Base-by-base conservation (phyloP, 257 asterid genomes). In the Ophiorrhiza pumila region DNA sequence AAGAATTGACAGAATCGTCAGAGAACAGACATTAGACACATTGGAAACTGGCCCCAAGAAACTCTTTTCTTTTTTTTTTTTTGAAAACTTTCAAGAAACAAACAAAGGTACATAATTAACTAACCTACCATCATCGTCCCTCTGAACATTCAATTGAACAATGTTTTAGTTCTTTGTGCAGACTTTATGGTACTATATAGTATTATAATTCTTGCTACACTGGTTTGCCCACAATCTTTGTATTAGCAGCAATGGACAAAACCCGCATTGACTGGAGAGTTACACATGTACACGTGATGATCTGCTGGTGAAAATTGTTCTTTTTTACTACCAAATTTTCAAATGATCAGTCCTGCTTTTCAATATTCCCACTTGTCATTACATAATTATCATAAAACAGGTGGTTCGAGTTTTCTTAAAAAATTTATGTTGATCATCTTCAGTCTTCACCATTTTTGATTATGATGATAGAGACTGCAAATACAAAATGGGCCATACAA, bases 261-360 rank as follows among this genome's bases (percentile, higher is more conserved):
- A n/a, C n/a, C n/a, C n/a, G n/a, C n/a, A n/a, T n/a, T n/a, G n/a
- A n/a, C n/a, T n/a, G n/a, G n/a, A n/a, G n/a, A n/a, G n/a, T 69
- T 50, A 22, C 15, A 41, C 1, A 4, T 79, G 5, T 25, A 68
- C 29, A n/a, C 20, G 49, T 27, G 45, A 49, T 67, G 52, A 55
- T 72, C 20, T 73, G 69, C 63, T 65, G 67, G 67, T 71, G 41
- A 78, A 65, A 74, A 66, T 69, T 77, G 56, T 67, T 69, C 23
- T 46, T 42, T 53, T 53, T 55, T 8, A 18, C n/a, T 13, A 29
- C 29, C 3, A 29, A 55, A 14, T 31, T 22, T 41, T 25, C 5
- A 56, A 70, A 65, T 53, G 73, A n/a, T n/a, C n/a, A n/a, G 64
- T 52, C 73, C 73, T 35, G 13, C 22, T 35, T 34, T 2, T n/a